phyloP scores from a whole-genome alignment of 768 basidiomycete species.

The Phaffia australis region DNA sequence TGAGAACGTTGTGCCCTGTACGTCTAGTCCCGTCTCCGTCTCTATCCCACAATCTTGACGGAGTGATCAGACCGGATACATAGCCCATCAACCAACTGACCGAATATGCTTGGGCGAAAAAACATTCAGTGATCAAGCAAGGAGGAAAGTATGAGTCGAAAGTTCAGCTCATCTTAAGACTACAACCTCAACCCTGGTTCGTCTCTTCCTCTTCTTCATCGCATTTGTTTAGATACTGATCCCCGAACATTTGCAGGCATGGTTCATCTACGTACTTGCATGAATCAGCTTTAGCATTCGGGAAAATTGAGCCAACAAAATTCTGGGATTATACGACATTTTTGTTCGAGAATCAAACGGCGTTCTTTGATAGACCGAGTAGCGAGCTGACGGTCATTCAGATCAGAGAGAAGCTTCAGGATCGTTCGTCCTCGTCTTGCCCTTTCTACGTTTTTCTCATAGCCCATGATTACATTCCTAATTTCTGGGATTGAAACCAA shows the following conservation, averaged over 20 bases:
- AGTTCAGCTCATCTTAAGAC: slow-evolving; percentile 13
- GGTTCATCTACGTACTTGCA: slow-evolving; percentile 51
- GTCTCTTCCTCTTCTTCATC: not conserved
- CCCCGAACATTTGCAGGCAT: not conserved
- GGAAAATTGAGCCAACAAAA: slow-evolving; percentile 57
- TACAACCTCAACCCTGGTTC: slow-evolving; percentile 11
- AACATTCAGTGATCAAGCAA: slow-evolving; percentile 43
- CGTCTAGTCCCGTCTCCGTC: not conserved
- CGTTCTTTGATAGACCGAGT: slow-evolving; percentile 18
- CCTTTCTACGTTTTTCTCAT: not conserved
- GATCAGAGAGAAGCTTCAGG: slow-evolving; percentile 11
- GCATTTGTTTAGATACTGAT: not conserved
- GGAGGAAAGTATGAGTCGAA: not conserved
- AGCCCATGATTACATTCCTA: not conserved
- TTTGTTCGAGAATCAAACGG: slow-evolving; percentile 38
- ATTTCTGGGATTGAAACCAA: not conserved
- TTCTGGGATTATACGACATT: slow-evolving; percentile 68
- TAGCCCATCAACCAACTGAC: too few relatives aligned
- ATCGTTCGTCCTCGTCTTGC: not conserved
- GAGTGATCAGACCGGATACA: slow-evolving; percentile 30
- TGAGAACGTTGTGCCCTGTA: slow-evolving; percentile 19
- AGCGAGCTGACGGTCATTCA: not conserved
- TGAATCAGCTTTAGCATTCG: slow-evolving; percentile 71
- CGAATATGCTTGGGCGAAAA: slow-evolving; percentile 37
- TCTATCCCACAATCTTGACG: slow-evolving; percentile 25